These are phyloP conservation scores for Lodderomyces margitis DNA, from an alignment of 1,139 yeast genomes.

Conservation along the genomic window DNA sequence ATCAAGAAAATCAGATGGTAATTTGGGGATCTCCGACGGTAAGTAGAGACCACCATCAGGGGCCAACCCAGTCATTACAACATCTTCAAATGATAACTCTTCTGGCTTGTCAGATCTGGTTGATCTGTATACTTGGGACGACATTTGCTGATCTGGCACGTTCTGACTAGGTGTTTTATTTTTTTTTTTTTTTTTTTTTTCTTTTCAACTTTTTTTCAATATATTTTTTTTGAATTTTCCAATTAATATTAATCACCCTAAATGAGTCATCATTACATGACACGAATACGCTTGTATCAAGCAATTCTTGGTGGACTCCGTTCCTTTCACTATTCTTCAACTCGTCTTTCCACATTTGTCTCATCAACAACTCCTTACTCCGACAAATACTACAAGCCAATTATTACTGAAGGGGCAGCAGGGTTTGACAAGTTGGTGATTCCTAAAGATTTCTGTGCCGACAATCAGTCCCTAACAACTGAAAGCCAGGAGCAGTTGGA, in stretches of 20 bases:
- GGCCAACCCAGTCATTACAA: conserved; percentile 91
- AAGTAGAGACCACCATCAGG: conserved; percentile 94
- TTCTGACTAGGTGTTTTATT: neutral
- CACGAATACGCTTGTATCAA: neutral
- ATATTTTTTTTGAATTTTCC: no score
- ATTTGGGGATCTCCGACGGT: conserved; percentile 76
- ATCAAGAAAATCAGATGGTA: conserved; percentile 56
- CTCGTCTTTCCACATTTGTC: conserved; percentile 7
- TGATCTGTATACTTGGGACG: conserved; percentile 72
- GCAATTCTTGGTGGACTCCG: neutral
- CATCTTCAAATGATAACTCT: conserved; percentile 79
- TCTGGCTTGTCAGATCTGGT: conserved; percentile 67
- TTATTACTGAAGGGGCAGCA: conserved; percentile 27
- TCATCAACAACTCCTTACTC: conserved; percentile 22
- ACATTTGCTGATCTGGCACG: conserved; percentile 1
- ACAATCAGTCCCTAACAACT: conserved; percentile 55
- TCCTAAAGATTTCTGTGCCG: conserved; percentile 24
- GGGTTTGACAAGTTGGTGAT: conserved; percentile 27
- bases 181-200: neutral
- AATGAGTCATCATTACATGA: neutral
- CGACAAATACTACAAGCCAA: conserved; percentile 28
- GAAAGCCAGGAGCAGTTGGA: conserved; percentile 43
- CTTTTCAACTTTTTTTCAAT: neutral
- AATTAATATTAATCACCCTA: neutral
- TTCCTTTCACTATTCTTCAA: neutral